These are phyloP conservation scores for Coelastrella sp. DNA, from an alignment of 139 green algal species.

Conservation along the genomic window DNA sequence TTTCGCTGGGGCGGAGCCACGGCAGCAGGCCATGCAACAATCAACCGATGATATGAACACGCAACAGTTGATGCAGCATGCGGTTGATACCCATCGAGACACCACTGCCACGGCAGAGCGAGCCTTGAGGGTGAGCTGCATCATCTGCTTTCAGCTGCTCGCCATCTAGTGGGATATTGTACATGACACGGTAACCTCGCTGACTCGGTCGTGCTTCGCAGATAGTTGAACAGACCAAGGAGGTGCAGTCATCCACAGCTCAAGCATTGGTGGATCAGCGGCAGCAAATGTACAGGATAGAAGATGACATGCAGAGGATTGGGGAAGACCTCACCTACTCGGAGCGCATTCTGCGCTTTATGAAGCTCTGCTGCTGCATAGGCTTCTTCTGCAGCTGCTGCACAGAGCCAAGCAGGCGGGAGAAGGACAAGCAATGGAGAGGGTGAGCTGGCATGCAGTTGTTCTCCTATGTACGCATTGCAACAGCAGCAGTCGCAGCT, in stretches of 20 bases:
- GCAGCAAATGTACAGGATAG: slow-evolving; percentile 55
- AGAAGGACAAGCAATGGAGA: slow-evolving; percentile 35
- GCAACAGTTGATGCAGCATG: slow-evolving; percentile 54
- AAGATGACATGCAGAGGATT: slow-evolving; percentile 58
- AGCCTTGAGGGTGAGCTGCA: slow-evolving; percentile 46
- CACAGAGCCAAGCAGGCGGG: slow-evolving; percentile 48
- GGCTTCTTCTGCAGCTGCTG: slow-evolving; percentile 63
- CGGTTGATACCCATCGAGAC: slow-evolving; percentile 55
- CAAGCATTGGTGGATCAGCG: slow-evolving; percentile 52
- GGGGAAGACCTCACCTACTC: slow-evolving; percentile 66
- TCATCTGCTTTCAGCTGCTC: neutral
- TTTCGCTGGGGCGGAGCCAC: slow-evolving; percentile 33
- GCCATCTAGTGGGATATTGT: no score
- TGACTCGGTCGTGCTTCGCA: slow-evolving; percentile 39
- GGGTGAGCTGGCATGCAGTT: neutral
- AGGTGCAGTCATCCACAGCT: slow-evolving; percentile 58
- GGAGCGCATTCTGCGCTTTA: slow-evolving; percentile 70
- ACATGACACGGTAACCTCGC: no score
- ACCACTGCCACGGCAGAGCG: slow-evolving; percentile 53
- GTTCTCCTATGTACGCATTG: no score
- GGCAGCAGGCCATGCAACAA: neutral
- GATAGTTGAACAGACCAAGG: slow-evolving; percentile 62
- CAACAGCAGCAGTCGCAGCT: no score
- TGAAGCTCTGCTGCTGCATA: slow-evolving; percentile 69
- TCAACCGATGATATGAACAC: slow-evolving; percentile 34